Evolutionary conservation across 2,329 filamentous ascomycete genomes (phyloP).

Genomic region (Cytospora piceae): DNA sequence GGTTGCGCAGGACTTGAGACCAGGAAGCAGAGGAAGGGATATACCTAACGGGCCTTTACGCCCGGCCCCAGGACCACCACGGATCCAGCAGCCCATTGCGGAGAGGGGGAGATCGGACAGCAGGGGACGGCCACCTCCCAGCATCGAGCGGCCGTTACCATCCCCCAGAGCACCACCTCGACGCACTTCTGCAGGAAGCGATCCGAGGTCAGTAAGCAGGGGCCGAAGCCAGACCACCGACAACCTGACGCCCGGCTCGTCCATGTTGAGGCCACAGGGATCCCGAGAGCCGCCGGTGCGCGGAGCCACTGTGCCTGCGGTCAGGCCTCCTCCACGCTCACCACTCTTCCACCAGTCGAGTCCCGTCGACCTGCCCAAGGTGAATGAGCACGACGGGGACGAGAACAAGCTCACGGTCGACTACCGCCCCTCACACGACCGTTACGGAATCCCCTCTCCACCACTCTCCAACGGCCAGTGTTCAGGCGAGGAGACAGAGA

Average conservation of each 20-base stretch:
- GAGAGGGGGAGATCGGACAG: neutral
- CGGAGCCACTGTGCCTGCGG: conserved; percentile 18
- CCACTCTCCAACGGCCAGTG: conserved; percentile 44
- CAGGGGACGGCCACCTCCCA: conserved; percentile 3
- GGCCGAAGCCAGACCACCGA: conserved; percentile 17
- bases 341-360: conserved; percentile 26
- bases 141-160: neutral
- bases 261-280: conserved; percentile 2
- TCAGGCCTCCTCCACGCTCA: conserved; percentile 16
- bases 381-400: neutral
- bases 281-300: conserved; percentile 18
- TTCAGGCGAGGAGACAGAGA: conserved; percentile 36
- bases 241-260: neutral
- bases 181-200: neutral
- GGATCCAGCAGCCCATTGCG: neutral
- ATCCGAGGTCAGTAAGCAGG: conserved; percentile 1
- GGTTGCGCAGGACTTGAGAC: conserved; percentile 8
- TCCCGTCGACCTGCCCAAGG: conserved; percentile 14
- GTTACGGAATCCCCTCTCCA: conserved; percentile 39
- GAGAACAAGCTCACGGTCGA: conserved; percentile 5
- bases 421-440: conserved; percentile 17
- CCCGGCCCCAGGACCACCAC: conserved; percentile 1
- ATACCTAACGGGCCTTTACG: neutral
- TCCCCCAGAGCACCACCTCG: conserved; percentile 8
- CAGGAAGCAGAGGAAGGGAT: conserved; percentile 22